Conservation (phyloP, 208 protist genomes). For the Leishmania major region DNA sequence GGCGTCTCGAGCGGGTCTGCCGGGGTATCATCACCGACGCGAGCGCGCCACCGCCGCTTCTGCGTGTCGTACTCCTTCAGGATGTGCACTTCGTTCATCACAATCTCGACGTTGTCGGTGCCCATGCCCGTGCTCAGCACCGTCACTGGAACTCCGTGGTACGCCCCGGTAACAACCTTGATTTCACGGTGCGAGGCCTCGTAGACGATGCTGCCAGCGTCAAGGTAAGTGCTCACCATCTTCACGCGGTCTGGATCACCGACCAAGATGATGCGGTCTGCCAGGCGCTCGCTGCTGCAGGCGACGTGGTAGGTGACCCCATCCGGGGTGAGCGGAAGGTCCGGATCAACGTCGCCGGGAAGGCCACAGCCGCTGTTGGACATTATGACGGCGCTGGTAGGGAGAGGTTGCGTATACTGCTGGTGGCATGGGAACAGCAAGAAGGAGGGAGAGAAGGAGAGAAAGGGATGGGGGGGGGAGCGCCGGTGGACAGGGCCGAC, state of each 20-base stretch:
- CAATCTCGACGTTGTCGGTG: conserved; percentile 82
- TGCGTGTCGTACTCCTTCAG: conserved; percentile 81
- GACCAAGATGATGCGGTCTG: conserved; percentile 76
- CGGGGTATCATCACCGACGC: conserved; percentile 33
- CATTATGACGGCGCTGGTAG: conserved; percentile 13
- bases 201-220: conserved; percentile 58
- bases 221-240: conserved; percentile 54
- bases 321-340: conserved; percentile 64
- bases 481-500: too few species aligned
- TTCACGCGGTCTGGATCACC: conserved; percentile 73
- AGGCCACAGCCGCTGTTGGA: conserved; percentile 37
- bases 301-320: conserved; percentile 74
- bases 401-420: background rate
- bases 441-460: background rate
- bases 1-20: conserved; percentile 15
- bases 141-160: conserved; percentile 68
- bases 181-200: conserved; percentile 71
- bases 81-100: conserved; percentile 76
- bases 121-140: conserved; percentile 84
- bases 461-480: background rate
- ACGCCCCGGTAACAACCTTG: conserved; percentile 62
- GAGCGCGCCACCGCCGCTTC: conserved; percentile 41
- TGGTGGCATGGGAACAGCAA: background rate
- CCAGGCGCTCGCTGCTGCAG: conserved; percentile 45
- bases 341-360: conserved; percentile 49